Conservation (phyloP, 345 rosid genomes). For the Gossypium stocksii region DNA sequence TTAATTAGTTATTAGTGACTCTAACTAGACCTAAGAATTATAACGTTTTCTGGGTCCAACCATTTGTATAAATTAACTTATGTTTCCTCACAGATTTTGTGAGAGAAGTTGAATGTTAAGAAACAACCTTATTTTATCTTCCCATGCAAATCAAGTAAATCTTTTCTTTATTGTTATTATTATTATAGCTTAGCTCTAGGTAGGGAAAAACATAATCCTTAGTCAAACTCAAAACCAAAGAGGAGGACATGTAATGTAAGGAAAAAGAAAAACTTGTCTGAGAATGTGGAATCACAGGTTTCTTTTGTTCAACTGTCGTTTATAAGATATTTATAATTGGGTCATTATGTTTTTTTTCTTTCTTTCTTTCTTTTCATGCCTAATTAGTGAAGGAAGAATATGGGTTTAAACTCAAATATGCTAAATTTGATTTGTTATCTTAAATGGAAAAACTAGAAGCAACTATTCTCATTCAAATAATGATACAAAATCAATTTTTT, state of each 20-base stretch:
- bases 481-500: too few relatives aligned
- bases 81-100: slow-evolving; percentile 58
- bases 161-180: too few relatives aligned
- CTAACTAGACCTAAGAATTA: slow-evolving; percentile 35
- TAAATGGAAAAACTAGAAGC: too few relatives aligned
- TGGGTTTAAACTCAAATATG: too few relatives aligned
- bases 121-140: slow-evolving; percentile 4
- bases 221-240: not conserved
- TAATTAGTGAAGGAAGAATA: too few relatives aligned
- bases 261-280: not conserved
- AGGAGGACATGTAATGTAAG: not conserved
- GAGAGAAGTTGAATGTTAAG: slow-evolving; percentile 48
- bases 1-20: slow-evolving; percentile 19
- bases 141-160: not conserved
- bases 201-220: not conserved
- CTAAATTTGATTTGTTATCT: too few relatives aligned
- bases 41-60: slow-evolving; percentile 32
- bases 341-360: too few relatives aligned
- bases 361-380: too few relatives aligned
- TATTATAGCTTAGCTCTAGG: not conserved
- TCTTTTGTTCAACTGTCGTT: too few relatives aligned
- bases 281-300: too few relatives aligned
- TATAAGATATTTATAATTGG: too few relatives aligned
- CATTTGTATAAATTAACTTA: slow-evolving; percentile 35
- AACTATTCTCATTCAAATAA: too few relatives aligned